phyloP scores from a whole-genome alignment of 1,139 yeast species.

The Taphrina flavorubra region DNA sequence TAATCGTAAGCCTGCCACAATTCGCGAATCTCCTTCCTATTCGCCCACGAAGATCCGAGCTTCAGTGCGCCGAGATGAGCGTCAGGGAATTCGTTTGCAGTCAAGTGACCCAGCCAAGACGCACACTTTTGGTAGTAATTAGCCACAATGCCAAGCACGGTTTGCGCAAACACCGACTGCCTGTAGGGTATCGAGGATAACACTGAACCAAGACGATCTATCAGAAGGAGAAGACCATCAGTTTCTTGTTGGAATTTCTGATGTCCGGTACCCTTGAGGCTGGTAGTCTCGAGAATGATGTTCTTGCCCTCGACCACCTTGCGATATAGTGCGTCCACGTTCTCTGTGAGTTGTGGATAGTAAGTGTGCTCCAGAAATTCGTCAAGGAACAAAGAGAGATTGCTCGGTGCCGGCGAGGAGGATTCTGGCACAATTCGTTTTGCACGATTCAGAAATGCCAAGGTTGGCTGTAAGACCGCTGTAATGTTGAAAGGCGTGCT shows the following conservation, averaged over 20 bases:
- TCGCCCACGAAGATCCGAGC: constrained; percentile 32
- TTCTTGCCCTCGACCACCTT: constrained; percentile 19
- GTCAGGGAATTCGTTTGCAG: constrained; percentile 21
- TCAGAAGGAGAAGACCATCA: constrained; percentile 16
- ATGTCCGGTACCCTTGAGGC: neutral
- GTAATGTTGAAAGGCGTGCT: constrained; percentile 41
- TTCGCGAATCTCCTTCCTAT: constrained; percentile 15
- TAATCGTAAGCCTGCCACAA: constrained; percentile 22
- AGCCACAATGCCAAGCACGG: constrained; percentile 30
- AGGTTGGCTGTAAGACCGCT: constrained; percentile 40
- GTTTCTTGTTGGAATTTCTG: constrained; percentile 2
- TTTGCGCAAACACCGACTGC: constrained; percentile 30
- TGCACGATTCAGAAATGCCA: constrained; percentile 35
- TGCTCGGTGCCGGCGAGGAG: constrained; percentile 4
- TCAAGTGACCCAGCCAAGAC: constrained; percentile 19
- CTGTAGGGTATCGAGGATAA: constrained; percentile 28
- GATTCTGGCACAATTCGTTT: constrained; percentile 21
- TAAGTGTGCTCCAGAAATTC: constrained; percentile 25
- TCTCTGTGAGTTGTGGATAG: constrained; percentile 36
- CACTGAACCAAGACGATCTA: constrained; percentile 11
- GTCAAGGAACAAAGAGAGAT: constrained; percentile 35
- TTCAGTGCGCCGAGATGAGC: constrained; percentile 26
- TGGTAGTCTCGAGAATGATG: neutral
- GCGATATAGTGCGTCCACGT: constrained; percentile 23
- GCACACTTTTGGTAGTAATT: constrained; percentile 25